Evolutionary conservation across 1,139 yeast genomes (phyloP).

Genomic region (Pichiaceae sp.): DNA sequence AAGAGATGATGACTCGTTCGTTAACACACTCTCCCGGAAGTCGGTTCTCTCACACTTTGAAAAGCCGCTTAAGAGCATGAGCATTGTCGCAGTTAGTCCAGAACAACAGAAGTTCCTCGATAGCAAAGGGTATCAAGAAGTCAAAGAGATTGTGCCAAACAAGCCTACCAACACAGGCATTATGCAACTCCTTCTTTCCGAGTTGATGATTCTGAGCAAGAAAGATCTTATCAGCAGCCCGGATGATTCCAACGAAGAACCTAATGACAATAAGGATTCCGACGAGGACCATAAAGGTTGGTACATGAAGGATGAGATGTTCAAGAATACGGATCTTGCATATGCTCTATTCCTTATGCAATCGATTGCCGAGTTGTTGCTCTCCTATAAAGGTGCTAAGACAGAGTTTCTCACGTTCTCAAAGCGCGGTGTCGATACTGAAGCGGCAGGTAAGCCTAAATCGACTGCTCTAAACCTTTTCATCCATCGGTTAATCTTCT

Average conservation of each 20-base stretch:
- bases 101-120: constrained; percentile 16
- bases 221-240: constrained; percentile 15
- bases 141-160: constrained; percentile 4
- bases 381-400: constrained; percentile 75
- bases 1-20: constrained; percentile 49
- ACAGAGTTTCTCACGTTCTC: constrained; percentile 75
- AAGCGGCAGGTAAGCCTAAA: constrained; percentile 46
- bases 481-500: constrained; percentile 66
- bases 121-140: constrained; percentile 24
- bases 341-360: constrained; percentile 65
- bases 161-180: constrained; percentile 40
- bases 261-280: constrained; percentile 10
- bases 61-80: constrained; percentile 26
- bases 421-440: constrained; percentile 37
- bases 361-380: constrained; percentile 59
- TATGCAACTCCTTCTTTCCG: constrained; percentile 51
- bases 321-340: constrained; percentile 39
- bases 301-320: constrained; percentile 11
- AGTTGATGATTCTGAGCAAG: constrained; percentile 45
- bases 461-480: constrained; percentile 72
- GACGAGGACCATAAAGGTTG: constrained; percentile 13
- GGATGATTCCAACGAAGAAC: constrained; percentile 15
- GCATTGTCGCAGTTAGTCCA: constrained; percentile 12
- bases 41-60: constrained; percentile 42
- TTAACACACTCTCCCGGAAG: constrained; percentile 42